Evolutionary conservation across 2,329 filamentous ascomycete species (phyloP).

Genomic region (Penicillium expansum): DNA sequence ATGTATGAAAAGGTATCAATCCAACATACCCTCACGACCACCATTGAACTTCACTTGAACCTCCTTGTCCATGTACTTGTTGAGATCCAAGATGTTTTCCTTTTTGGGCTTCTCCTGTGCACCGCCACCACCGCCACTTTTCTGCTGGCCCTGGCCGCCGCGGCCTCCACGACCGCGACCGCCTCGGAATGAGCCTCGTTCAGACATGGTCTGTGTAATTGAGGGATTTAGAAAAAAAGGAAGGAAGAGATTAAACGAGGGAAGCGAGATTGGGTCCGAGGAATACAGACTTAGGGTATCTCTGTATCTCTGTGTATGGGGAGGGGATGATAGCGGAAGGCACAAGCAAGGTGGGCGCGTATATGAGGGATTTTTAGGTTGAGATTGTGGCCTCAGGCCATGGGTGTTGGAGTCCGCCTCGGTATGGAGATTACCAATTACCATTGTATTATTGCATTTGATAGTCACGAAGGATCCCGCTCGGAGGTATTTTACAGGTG

Average conservation of each 20-base stretch:
- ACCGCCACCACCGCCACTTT: conserved; percentile 50
- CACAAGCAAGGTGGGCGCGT: conserved; percentile 8
- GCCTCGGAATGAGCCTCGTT: conserved; percentile 25
- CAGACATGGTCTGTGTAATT: conserved; percentile 50
- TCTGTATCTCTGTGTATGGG: conserved; percentile 3
- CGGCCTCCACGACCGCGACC: conserved; percentile 19
- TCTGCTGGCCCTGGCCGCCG: conserved; percentile 38
- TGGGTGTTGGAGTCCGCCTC: background rate
- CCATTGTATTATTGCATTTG: background rate
- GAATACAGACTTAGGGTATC: background rate
- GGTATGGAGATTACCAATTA: conserved; percentile 7
- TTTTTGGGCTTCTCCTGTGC: conserved; percentile 82
- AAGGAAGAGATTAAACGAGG: conserved; percentile 3
- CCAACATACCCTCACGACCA: conserved; percentile 47
- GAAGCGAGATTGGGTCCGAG: conserved; percentile 4
- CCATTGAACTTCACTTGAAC: conserved; percentile 97
- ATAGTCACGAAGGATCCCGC: conserved; percentile 1
- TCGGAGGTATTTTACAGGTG: conserved; percentile 4
- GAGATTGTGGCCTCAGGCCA: background rate
- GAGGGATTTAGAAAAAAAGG: conserved; percentile 44
- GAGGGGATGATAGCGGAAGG: conserved; percentile 14
- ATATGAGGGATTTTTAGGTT: conserved; percentile 27
- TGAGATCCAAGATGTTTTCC: conserved; percentile 94
- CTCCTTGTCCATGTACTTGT: conserved; percentile 95
- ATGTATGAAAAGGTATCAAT: background rate